Conservation (phyloP, 805 yeast genomes). For the Saccharomyces mikatae region DNA sequence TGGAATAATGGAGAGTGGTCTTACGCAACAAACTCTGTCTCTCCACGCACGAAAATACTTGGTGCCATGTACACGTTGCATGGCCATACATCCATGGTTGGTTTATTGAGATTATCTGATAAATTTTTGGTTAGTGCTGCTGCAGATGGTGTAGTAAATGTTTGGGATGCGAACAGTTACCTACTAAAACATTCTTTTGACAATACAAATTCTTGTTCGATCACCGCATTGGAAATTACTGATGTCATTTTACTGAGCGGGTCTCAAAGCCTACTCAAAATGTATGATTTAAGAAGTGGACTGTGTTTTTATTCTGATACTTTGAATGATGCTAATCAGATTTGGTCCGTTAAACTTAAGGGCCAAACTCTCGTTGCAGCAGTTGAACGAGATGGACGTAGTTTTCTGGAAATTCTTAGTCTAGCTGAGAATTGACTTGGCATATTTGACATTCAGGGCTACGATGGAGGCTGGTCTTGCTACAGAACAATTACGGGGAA, state of each 20-base stretch:
- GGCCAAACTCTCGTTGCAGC: conserved; percentile 83
- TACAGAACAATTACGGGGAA: too few relatives aligned
- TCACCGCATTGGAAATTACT: conserved; percentile 88
- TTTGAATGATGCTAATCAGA: conserved; percentile 68
- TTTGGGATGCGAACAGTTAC: conserved; percentile 85
- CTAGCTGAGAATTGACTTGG: too few relatives aligned
- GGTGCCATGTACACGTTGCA: conserved; percentile 51
- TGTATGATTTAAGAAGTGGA: conserved; percentile 82
- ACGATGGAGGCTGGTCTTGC: too few relatives aligned
- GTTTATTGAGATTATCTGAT: conserved; percentile 69
- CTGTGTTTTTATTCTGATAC: conserved; percentile 60
- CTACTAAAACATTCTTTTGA: conserved; percentile 57
- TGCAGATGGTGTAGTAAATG: conserved; percentile 83
- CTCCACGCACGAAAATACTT: conserved; percentile 21
- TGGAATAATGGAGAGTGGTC: conserved; percentile 35
- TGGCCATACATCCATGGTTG: conserved; percentile 88
- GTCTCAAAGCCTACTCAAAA: conserved; percentile 73
- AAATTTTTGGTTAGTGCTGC: conserved; percentile 86
- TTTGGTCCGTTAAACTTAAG: conserved; percentile 92
- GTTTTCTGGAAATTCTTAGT: conserved; percentile 61
- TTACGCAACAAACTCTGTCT: conserved; percentile 16
- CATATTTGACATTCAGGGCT: too few relatives aligned
- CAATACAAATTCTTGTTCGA: conserved; percentile 73
- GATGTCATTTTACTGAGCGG: conserved; percentile 82
- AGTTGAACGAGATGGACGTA: conserved; percentile 61